These are phyloP conservation scores for Candida lessepsii DNA, from an alignment of 805 yeast genomes.

Conservation along the genomic window DNA sequence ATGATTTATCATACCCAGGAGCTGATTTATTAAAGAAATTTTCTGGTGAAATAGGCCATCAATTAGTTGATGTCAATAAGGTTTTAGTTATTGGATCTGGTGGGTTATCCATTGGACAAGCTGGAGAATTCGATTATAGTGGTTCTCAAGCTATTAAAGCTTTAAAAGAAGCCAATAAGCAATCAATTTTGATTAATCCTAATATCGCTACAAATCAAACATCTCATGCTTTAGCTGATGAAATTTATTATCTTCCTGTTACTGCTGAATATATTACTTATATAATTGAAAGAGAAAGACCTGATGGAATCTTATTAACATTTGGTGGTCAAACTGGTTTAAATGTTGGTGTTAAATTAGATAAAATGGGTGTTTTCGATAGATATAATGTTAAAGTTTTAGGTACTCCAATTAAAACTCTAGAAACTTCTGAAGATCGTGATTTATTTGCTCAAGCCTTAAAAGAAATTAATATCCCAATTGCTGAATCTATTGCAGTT, in stretches of 20 bases:
- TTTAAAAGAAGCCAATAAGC: constrained; percentile 87
- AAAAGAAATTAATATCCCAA: constrained; percentile 94
- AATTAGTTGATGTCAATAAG: constrained; percentile 78
- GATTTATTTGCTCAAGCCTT: constrained; percentile 92
- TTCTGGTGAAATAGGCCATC: constrained; percentile 58
- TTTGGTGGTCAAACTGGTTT: constrained; percentile 99
- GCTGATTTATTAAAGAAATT: constrained; percentile 58
- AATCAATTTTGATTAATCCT: constrained; percentile 90
- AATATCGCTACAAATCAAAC: constrained; percentile 99
- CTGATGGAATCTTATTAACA: constrained; percentile 95
- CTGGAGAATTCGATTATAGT: constrained; percentile 98
- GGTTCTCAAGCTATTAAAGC: constrained; percentile 99
- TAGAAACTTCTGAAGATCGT: constrained; percentile 97
- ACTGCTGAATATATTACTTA: constrained; percentile 95
- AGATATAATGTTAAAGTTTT: constrained; percentile 88
- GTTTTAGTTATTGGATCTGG: constrained; percentile 96
- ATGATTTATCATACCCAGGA: constrained; percentile 49
- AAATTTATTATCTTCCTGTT: constrained; percentile 97
- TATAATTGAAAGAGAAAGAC: constrained; percentile 91
- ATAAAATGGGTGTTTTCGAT: constrained; percentile 92
- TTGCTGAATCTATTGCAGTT: constrained; percentile 92
- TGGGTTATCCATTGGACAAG: constrained; percentile 98
- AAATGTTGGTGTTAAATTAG: constrained; percentile 90
- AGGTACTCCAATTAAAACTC: constrained; percentile 95
- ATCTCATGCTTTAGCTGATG: constrained; percentile 95